Base-by-base conservation (phyloP, 2,329 filamentous ascomycete genomes). In the Alternaria consortialis region DNA sequence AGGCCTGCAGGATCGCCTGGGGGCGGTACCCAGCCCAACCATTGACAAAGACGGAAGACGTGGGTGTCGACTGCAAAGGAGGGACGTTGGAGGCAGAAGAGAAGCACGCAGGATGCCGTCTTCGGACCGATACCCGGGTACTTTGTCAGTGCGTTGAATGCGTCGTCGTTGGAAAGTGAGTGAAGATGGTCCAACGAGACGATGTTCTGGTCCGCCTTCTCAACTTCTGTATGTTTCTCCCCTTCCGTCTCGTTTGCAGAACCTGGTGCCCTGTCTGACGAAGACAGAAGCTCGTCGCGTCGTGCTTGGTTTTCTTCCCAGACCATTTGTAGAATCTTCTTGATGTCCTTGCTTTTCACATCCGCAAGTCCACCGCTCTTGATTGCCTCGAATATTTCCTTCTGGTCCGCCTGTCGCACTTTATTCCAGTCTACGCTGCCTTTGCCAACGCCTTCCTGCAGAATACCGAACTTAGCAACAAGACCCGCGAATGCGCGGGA, bases 351-450 rank as follows among this genome's bases (percentile, higher is more conserved):
- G 60, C 87, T 89, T 77, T 94, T 95, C 15, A 84, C 83, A n/a
- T 86, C 84, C 2, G 88, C 90, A 2, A 94, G 81, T 0, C 93
- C 93, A 9, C 91, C 91, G 7, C 81, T 79, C 67, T 87, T 88
- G 71, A 95, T 93, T 0, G 90, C 86, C 52, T 89, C 80, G 46
- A 86, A 86, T n/a, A 95, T 82, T 6, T 90, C 86, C 39, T 85
- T 81, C 5, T 86, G 74, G 1, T 86, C 77, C 2, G 88, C 86
- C 27, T 80, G 76, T 23, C 88, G 86, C 2, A 94, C 89, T 9
- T 86, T 87, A 67, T 92, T 87, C 90, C 91, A 94, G 73, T 93
- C 83, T 7, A 93, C 89, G 56, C 89, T 91, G 3, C 89, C 90
- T 67, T 89, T 88, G 5, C 90, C 90, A 9, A 90, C 80, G 7